Percentiles rank a stretch among this genome's conserved stretches.
Evolutionary conservation across 768 basidiomycete species (phyloP).

Genomic region (Boletus tomentosulus): DNA sequence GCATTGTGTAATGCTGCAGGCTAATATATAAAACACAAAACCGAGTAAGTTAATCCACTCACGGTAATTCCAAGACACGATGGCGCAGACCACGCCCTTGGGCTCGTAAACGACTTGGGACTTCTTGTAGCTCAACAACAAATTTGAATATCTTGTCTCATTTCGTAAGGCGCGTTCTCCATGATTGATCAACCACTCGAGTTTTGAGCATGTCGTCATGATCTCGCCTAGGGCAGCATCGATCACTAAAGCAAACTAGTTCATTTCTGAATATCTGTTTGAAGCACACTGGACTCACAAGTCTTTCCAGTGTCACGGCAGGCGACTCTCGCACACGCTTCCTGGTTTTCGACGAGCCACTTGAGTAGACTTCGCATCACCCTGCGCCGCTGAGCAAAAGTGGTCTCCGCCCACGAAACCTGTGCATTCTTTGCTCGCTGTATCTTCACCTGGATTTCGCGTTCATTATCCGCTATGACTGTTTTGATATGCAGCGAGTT

Average conservation of each 20-base stretch:
- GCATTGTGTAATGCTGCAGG: slow-evolving; percentile 85
- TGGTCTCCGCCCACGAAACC: slow-evolving; percentile 64
- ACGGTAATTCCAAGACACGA: slow-evolving; percentile 97
- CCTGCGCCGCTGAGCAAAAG: slow-evolving; percentile 74
- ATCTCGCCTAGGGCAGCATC: slow-evolving; percentile 96
- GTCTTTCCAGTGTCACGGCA: slow-evolving; percentile 97
- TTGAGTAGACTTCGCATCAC: slow-evolving; percentile 84
- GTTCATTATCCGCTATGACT: slow-evolving; percentile 65
- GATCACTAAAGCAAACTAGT: slow-evolving; percentile 53
- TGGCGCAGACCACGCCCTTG: slow-evolving; percentile 85
- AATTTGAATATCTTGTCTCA: slow-evolving; percentile 61
- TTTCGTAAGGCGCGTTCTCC: slow-evolving; percentile 77
- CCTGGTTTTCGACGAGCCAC: slow-evolving; percentile 92
- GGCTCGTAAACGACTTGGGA: slow-evolving; percentile 85
- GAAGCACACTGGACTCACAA: slow-evolving; percentile 42
- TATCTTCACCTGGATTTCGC: slow-evolving; percentile 75
- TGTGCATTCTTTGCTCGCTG: slow-evolving; percentile 61
- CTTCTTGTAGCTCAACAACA: slow-evolving; percentile 72
- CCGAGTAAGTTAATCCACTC: slow-evolving; percentile 18
- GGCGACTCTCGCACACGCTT: slow-evolving; percentile 78
- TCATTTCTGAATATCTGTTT: not conserved
- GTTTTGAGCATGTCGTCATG: slow-evolving; percentile 88
- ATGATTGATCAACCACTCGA: slow-evolving; percentile 87
- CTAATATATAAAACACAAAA: not conserved
- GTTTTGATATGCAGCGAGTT: slow-evolving; percentile 81